Evolutionary conservation across 2,329 filamentous ascomycete species (phyloP).

Genomic region (Nemania diffusa): DNA sequence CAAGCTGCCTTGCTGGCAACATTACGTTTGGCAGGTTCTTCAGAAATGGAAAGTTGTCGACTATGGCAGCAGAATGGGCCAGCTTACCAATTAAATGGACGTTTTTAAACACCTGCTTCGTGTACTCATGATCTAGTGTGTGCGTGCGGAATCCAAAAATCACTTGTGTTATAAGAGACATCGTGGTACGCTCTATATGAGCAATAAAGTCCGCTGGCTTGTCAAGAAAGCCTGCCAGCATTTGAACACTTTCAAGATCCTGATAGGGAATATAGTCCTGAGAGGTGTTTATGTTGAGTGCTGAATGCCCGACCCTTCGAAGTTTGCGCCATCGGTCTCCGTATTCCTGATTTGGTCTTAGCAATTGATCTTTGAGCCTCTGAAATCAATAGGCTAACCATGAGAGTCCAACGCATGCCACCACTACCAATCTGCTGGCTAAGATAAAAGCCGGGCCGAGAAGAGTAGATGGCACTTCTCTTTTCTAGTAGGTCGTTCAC

Average conservation of each 20-base stretch:
- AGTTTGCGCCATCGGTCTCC: conserved; percentile 46
- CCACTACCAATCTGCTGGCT: conserved; percentile 43
- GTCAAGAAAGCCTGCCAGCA: conserved; percentile 60
- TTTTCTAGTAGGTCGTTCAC: conserved; percentile 64
- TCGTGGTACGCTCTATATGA: neutral
- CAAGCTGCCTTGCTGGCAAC: neutral
- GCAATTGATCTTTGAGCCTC: neutral
- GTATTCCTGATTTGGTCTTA: neutral
- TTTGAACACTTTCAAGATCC: conserved; percentile 63
- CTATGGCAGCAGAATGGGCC: neutral
- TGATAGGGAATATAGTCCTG: conserved; percentile 64
- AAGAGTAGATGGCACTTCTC: conserved; percentile 59
- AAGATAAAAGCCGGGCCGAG: conserved; percentile 55
- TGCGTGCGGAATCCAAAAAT: conserved; percentile 1
- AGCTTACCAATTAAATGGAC: neutral
- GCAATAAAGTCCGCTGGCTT: conserved; percentile 46
- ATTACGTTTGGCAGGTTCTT: neutral
- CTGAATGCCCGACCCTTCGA: conserved; percentile 53
- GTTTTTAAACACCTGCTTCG: neutral
- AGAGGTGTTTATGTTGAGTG: conserved; percentile 58
- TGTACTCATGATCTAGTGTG: neutral
- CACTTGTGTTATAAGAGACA: neutral
- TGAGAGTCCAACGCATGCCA: conserved; percentile 11
- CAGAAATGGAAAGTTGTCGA: conserved; percentile 2
- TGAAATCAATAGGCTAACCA: neutral